Evolutionary conservation across 352 stramenopile genomes (phyloP).

Genomic region (Globisporangium radiosum): DNA sequence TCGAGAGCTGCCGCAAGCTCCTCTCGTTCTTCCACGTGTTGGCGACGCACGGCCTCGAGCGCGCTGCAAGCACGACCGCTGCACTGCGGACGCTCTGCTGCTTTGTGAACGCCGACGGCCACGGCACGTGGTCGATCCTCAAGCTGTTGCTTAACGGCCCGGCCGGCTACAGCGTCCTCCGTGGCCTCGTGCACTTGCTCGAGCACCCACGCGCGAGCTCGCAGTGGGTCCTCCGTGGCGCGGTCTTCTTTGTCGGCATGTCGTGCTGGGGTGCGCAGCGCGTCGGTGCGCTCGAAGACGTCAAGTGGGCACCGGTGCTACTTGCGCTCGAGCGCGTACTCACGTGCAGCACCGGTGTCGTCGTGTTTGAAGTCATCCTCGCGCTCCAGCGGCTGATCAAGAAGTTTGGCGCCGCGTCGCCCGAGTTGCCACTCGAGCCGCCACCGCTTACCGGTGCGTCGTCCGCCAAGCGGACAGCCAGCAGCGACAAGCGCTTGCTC

Average conservation of each 20-base stretch:
- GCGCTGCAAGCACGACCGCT: slow-evolving; percentile 45
- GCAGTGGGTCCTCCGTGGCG: slow-evolving; percentile 70
- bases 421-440: slow-evolving; percentile 8
- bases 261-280: slow-evolving; percentile 84
- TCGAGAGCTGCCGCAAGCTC: slow-evolving; percentile 65
- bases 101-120: slow-evolving; percentile 77
- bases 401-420: slow-evolving; percentile 58
- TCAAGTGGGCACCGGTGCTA: slow-evolving; percentile 70
- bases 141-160: slow-evolving; percentile 63
- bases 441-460: too few relatives aligned
- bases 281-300: slow-evolving; percentile 60
- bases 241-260: slow-evolving; percentile 87
- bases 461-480: not conserved
- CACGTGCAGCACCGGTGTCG: slow-evolving; percentile 62
- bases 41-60: slow-evolving; percentile 48
- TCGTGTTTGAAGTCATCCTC: slow-evolving; percentile 87
- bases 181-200: slow-evolving; percentile 62
- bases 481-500: slow-evolving; percentile 28
- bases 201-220: slow-evolving; percentile 53
- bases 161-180: slow-evolving; percentile 62
- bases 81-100: slow-evolving; percentile 76
- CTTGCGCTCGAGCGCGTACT: slow-evolving; percentile 56
- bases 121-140: slow-evolving; percentile 80
- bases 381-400: slow-evolving; percentile 82
- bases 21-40: slow-evolving; percentile 77